Evolutionary conservation across 2,329 filamentous ascomycete genomes (phyloP).

Genomic region (Talaromyces sp.): DNA sequence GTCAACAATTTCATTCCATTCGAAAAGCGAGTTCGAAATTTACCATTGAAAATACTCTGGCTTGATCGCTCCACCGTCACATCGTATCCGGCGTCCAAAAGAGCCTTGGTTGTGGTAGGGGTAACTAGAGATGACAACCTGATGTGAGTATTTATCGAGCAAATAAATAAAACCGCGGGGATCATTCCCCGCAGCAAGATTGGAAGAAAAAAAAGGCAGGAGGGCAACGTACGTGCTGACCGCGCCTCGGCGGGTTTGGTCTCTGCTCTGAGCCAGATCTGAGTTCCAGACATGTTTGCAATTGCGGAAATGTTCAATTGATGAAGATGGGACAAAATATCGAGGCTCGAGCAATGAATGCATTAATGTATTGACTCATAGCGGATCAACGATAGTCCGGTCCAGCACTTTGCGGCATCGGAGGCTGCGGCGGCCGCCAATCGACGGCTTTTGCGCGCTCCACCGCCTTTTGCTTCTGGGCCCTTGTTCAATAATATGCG

Average conservation of each 20-base stretch:
- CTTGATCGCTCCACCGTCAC: constrained; percentile 64
- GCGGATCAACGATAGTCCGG: constrained; percentile 9
- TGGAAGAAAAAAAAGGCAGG: not conserved
- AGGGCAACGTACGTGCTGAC: constrained; percentile 37
- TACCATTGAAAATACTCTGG: constrained; percentile 56
- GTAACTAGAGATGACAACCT: constrained; percentile 30
- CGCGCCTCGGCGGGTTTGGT: constrained; percentile 56
- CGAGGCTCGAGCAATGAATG: not conserved
- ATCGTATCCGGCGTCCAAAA: constrained; percentile 64
- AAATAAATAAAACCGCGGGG: not conserved
- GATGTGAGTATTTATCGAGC: constrained; percentile 11
- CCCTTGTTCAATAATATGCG: too few relatives aligned
- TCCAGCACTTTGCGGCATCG: constrained; percentile 7
- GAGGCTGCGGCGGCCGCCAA: not conserved
- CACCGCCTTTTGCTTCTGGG: too few relatives aligned
- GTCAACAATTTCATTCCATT: not conserved
- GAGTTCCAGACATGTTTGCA: constrained; percentile 29
- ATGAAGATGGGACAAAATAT: not conserved
- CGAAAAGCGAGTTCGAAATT: not conserved
- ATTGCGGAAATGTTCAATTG: constrained; percentile 5
- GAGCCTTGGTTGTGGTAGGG: constrained; percentile 52
- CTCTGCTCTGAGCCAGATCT: constrained; percentile 55
- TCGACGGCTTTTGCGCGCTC: not conserved
- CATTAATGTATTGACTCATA: constrained; percentile 9
- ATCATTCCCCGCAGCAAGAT: not conserved